phyloP scores from a whole-genome alignment of 768 basidiomycete species.

The Tricholoma saponaceum region DNA sequence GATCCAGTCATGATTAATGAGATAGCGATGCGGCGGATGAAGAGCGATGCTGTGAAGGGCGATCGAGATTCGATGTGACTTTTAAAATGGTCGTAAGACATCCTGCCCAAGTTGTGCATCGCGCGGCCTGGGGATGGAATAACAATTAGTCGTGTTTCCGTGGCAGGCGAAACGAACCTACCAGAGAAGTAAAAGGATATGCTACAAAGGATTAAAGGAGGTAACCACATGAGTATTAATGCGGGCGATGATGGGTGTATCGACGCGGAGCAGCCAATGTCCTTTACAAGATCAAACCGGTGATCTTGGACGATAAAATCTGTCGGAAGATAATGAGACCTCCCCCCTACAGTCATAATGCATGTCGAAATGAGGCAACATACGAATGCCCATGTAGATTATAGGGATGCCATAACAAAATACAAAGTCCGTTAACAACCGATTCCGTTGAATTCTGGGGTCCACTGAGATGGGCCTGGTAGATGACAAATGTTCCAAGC shows the following conservation, averaged over 20 bases:
- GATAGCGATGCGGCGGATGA: conserved; percentile 53
- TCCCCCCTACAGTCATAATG: not conserved
- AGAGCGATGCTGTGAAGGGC: conserved; percentile 40
- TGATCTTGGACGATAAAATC: conserved; percentile 57
- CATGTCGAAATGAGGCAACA: conserved; percentile 21
- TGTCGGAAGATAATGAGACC: conserved; percentile 19
- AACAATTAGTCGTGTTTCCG: not conserved
- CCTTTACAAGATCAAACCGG: conserved; percentile 57
- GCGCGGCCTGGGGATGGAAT: conserved; percentile 26
- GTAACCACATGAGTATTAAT: conserved; percentile 40
- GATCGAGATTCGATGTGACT: conserved; percentile 36
- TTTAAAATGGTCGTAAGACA: conserved; percentile 22
- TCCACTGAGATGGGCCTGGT: conserved; percentile 29
- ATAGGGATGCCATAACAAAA: conserved; percentile 54
- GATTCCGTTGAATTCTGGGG: conserved; percentile 33
- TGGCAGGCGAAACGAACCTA: conserved; percentile 18
- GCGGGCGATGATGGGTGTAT: conserved; percentile 40
- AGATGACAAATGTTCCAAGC: conserved; percentile 53
- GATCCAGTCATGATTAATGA: conserved; percentile 39
- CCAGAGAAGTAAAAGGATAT: conserved; percentile 39
- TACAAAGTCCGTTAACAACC: conserved; percentile 39
- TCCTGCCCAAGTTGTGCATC: conserved; percentile 28
- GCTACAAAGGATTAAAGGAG: conserved; percentile 39
- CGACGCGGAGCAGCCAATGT: conserved; percentile 51
- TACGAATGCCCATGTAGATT: conserved; percentile 57